phyloP scores from a whole-genome alignment of 768 basidiomycete species.

The Trametes cingulata region DNA sequence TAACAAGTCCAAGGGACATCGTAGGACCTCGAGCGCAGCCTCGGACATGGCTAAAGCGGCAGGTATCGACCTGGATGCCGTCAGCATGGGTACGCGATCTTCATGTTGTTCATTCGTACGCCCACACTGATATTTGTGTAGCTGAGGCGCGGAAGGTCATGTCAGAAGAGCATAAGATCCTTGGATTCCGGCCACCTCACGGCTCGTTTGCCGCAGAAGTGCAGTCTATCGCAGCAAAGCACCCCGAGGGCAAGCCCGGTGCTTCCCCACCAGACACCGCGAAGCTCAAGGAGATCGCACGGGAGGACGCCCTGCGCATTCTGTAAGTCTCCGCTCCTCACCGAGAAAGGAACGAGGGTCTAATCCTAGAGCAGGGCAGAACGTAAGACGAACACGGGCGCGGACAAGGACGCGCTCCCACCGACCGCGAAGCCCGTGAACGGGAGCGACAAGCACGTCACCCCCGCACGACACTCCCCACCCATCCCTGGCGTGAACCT shows the following conservation, averaged over 20 bases:
- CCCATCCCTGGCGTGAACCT: constrained; percentile 23
- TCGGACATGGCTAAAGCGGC: constrained; percentile 24
- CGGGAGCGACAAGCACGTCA: constrained; percentile 4
- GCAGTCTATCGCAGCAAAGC: constrained; percentile 37
- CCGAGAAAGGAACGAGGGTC: background rate
- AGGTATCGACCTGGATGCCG: constrained; percentile 29
- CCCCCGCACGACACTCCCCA: constrained; percentile 8
- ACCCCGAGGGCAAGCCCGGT: constrained; percentile 28
- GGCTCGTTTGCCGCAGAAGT: constrained; percentile 40
- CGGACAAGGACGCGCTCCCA: constrained; percentile 7
- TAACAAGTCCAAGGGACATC: constrained; percentile 6
- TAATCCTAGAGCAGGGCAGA: constrained; percentile 13
- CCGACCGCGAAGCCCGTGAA: constrained; percentile 1
- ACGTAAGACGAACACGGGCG: constrained; percentile 18
- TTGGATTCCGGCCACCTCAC: constrained; percentile 38
- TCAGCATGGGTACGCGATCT: constrained; percentile 22
- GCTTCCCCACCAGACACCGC: constrained; percentile 9
- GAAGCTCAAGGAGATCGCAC: constrained; percentile 29
- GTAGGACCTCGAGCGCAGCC: constrained; percentile 12
- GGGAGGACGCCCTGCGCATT: constrained; percentile 30
- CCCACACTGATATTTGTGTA: constrained; percentile 4
- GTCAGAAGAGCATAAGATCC: constrained; percentile 39
- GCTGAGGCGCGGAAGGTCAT: constrained; percentile 37
- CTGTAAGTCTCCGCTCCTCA: constrained; percentile 13
- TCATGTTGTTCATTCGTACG: background rate